Evolutionary conservation across 345 rosid genomes (phyloP).

Genomic region (Erysimum cheiranthoides): DNA sequence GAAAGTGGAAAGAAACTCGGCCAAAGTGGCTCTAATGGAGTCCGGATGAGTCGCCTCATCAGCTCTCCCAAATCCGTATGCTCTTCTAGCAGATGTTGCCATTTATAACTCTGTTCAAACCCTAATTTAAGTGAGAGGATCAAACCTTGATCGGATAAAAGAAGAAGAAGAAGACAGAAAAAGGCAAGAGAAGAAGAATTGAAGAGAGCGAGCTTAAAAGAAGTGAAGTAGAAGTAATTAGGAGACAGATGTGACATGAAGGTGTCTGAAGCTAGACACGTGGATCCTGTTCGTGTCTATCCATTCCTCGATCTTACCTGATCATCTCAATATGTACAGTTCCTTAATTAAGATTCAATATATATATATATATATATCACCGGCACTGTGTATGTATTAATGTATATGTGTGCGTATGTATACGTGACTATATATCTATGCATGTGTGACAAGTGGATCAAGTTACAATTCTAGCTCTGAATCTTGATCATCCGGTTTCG

Average conservation of each 20-base stretch:
- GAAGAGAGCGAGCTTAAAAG: slow-evolving; percentile 32
- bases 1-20: slow-evolving; percentile 73
- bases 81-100: slow-evolving; percentile 45
- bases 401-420: neutral
- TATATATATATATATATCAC: neutral
- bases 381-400: slow-evolving; percentile 5
- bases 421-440: slow-evolving; percentile 32
- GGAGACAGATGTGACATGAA: slow-evolving; percentile 43
- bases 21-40: slow-evolving; percentile 58
- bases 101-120: slow-evolving; percentile 30
- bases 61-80: slow-evolving; percentile 46
- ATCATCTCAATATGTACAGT: slow-evolving; percentile 33
- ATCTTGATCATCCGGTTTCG: slow-evolving; percentile 19
- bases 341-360: slow-evolving; percentile 20
- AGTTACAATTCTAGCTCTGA: slow-evolving; percentile 11
- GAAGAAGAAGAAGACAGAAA: neutral
- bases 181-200: neutral
- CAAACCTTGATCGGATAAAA: slow-evolving; percentile 7
- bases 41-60: slow-evolving; percentile 50
- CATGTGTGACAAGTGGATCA: slow-evolving; percentile 46
- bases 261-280: slow-evolving; percentile 42
- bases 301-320: slow-evolving; percentile 40
- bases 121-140: slow-evolving; percentile 8
- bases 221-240: slow-evolving; percentile 13
- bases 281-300: slow-evolving; percentile 44